Evolutionary conservation across 768 basidiomycete genomes (phyloP), one percentile per base, ranked within the genome.

Genomic region (Tremella yokohamensis): DNA sequence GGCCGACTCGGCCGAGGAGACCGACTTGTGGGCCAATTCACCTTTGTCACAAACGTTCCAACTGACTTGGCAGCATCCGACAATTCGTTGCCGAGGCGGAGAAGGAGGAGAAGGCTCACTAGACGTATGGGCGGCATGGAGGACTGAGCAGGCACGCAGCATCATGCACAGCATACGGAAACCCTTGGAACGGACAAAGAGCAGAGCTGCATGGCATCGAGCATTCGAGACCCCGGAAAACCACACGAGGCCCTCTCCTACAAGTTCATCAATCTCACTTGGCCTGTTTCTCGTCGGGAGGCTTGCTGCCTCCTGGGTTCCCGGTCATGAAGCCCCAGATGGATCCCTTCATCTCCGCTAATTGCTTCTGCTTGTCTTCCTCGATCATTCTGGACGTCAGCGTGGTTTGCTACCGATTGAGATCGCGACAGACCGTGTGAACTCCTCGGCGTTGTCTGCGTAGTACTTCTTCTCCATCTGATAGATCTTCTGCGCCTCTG

Each of bases 21-120:
- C 68, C 62, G 71, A 71, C 57, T 76, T 76, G 75, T 76, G 60
- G 68, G 75, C 68, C 19, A n/a, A 18, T 45, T 16, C 42, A 6
- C 42, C 22, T 45, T 45, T 16, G 7, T 45, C 22, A 16, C 15
- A 45, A 8, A 18, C 42, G 39, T 45, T 45, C 26, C 44, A 37
- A 52, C 56, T 24, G 18, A 16, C 18, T 18, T 25, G 26, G 20
- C 49, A 75, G 73, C 64, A 76, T 76, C 69, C 64, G 66, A 44
- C 69, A 76, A 61, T 76, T 74, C 65, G 73, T 76, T 22, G 70
- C 69, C 38, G 75, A 74, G 40, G 73, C 73, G 18, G 75, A 76
- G 64, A 72, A 71, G 64, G 66, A 68, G 18, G 71, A 62, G 37
- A 68, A 68, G 56, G 45, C 40, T n/a, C 62, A 64, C 45, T 64